Evolutionary conservation across 257 asterid genomes (phyloP).

Genomic region (Striga asiatica): DNA sequence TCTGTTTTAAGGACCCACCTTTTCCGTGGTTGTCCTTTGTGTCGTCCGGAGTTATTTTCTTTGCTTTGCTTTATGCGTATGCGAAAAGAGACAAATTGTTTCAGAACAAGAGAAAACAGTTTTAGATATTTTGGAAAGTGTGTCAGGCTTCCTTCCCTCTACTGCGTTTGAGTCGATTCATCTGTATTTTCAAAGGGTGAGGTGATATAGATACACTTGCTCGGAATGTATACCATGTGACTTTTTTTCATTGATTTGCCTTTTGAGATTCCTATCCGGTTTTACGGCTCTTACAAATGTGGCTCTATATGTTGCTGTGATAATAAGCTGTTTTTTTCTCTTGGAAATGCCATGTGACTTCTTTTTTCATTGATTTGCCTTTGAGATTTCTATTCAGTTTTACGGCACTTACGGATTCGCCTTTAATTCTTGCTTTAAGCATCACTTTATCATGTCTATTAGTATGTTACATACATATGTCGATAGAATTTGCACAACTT

Average conservation of each 20-base stretch:
- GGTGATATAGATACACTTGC: constrained; percentile 19
- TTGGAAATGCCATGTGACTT: not conserved
- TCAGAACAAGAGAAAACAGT: constrained; percentile 85
- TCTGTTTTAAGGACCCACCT: constrained; percentile 90
- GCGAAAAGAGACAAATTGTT: constrained; percentile 63
- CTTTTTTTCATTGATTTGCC: too few species aligned
- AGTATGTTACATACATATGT: too few species aligned
- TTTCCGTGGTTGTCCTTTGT: constrained; percentile 65
- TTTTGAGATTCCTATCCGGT: constrained; percentile 12
- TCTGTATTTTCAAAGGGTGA: constrained; percentile 27
- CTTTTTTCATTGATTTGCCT: not conserved
- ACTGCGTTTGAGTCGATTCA: constrained; percentile 23
- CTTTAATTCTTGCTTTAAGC: too few species aligned
- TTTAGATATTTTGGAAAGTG: constrained; percentile 31
- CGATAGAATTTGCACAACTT: too few species aligned
- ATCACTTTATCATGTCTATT: too few species aligned
- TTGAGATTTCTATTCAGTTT: too few species aligned
- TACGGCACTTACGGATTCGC: too few species aligned
- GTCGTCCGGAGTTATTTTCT: constrained; percentile 37
- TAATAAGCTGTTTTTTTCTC: not conserved
- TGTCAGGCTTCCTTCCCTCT: constrained; percentile 15
- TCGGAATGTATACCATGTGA: constrained; percentile 24
- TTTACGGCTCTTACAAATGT: not conserved
- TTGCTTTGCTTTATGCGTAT: constrained; percentile 43
- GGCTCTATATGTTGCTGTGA: not conserved